A percentile compares a stretch with the other conserved stretches of the same genome.
Evolutionary conservation across 306 rosid species (phyloP).

Genomic region (Biancaea sappan): DNA sequence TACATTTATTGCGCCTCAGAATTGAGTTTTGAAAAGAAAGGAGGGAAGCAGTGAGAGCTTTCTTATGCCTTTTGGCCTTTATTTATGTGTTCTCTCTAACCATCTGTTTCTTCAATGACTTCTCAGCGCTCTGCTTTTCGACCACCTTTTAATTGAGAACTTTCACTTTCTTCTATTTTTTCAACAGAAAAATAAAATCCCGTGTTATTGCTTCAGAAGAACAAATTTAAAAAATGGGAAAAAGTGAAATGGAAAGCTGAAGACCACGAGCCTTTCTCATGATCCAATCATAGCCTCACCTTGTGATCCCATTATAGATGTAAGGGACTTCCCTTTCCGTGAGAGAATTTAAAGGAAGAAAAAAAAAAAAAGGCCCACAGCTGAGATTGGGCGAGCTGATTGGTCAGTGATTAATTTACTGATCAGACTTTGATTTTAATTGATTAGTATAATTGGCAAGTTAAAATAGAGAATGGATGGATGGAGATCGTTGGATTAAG

Average conservation of each 20-base stretch:
- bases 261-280: constrained; percentile 75
- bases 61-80: constrained; percentile 54
- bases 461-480: neutral
- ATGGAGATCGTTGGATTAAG: too few relatives aligned
- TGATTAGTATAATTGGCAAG: neutral
- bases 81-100: constrained; percentile 35
- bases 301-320: constrained; percentile 57
- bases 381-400: constrained; percentile 1
- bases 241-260: constrained; percentile 33
- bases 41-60: constrained; percentile 56
- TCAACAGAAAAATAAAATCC: too few relatives aligned
- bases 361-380: neutral
- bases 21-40: constrained; percentile 55
- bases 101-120: constrained; percentile 32
- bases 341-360: constrained; percentile 3
- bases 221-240: constrained; percentile 26
- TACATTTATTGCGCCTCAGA: constrained; percentile 29
- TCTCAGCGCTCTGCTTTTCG: constrained; percentile 49
- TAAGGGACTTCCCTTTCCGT: constrained; percentile 1
- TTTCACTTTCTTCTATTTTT: constrained; percentile 42
- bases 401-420: constrained; percentile 32
- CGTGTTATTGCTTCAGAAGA: constrained; percentile 1
- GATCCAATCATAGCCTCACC: constrained; percentile 64
- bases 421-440: constrained; percentile 30
- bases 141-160: constrained; percentile 45